These are phyloP conservation scores for Dendrobium officinale DNA, from an alignment of 106 monocot species.

Conservation along the genomic window DNA sequence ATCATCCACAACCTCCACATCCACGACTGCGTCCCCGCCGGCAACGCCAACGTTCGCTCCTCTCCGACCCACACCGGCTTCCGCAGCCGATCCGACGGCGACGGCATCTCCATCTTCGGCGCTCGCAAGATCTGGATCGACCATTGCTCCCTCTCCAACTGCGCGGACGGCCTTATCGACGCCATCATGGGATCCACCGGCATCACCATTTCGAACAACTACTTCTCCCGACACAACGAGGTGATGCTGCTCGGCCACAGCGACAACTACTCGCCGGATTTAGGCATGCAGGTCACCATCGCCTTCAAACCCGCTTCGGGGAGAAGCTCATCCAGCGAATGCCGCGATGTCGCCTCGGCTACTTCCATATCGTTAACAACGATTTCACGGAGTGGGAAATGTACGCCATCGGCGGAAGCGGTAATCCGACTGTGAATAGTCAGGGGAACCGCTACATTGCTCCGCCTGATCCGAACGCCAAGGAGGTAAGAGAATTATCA, in stretches of 20 bases:
- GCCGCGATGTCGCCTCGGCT: slow-evolving; percentile 54
- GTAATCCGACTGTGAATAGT: slow-evolving; percentile 61
- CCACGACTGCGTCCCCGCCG: slow-evolving; percentile 45
- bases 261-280: slow-evolving; percentile 45
- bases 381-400: slow-evolving; percentile 60
- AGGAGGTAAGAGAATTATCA: slow-evolving; percentile 24
- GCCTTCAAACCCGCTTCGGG: slow-evolving; percentile 71
- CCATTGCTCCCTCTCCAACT: slow-evolving; percentile 49
- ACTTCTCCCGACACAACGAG: slow-evolving; percentile 69
- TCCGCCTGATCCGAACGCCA: slow-evolving; percentile 31
- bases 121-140: slow-evolving; percentile 51
- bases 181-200: slow-evolving; percentile 58
- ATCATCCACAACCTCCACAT: slow-evolving; percentile 61
- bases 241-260: slow-evolving; percentile 73
- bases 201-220: slow-evolving; percentile 63
- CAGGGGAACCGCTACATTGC: slow-evolving; percentile 64
- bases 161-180: slow-evolving; percentile 72
- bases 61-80: slow-evolving; percentile 42
- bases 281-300: slow-evolving; percentile 74
- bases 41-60: slow-evolving; percentile 32
- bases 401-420: slow-evolving; percentile 77
- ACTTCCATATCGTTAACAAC: slow-evolving; percentile 73
- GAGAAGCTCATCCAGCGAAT: slow-evolving; percentile 58
- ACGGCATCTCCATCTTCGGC: slow-evolving; percentile 52
- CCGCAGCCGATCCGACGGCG: slow-evolving; percentile 48